Base-by-base conservation (phyloP, 2,329 filamentous ascomycete genomes). In the Colletotrichum musicola region DNA sequence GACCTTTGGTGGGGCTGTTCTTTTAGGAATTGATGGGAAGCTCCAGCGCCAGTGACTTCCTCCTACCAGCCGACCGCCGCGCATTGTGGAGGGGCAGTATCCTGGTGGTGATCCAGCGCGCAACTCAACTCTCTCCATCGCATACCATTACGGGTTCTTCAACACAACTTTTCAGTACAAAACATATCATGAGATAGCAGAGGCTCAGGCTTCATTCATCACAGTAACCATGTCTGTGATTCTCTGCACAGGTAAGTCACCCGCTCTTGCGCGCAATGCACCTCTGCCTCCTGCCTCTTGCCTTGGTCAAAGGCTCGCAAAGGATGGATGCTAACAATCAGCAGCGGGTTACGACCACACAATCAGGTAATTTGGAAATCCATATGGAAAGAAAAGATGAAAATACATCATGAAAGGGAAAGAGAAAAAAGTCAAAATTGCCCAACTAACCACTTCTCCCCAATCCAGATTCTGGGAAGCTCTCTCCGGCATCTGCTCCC, bases 401-500 rank as follows among this genome's bases (percentile, higher is more conserved):
- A 18, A 57, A 3, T 12, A 12, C 2, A 20, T 44, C 16, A 20
- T n/a, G 5, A 63, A 27, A 40, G 18, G 27, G 25, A 22, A 40
- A 53, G 4, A 22, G 22, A 50, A 47, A 3, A 30, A 5, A 3
- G 2, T 3, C 9, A 40, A 30, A 25, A 9, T n/a, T 42, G 53
- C 44, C 6, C 57, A 42, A 22, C 51, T 27, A 20, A 47, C 75
- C 65, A 13, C 27, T 27, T 6, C 49, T 16, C 74, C 66, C 25
- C 40, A 35, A 35, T 55, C 22, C 77, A 97, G 94, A 72, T 99
- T 99, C 84, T 99, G 96, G 96, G 96, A 99, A 82, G 96, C 96
- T 1, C 88, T 99, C 64, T 98, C 95, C 12, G 96, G 96, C 62
- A 98, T 99, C 75, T 99, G 96, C 83, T 98, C 94, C 49, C 93